Percentiles rank a stretch among this genome's conserved stretches.
Evolutionary conservation across 805 yeast species (phyloP).

Genomic region (Zygosaccharomyces rouxii): DNA sequence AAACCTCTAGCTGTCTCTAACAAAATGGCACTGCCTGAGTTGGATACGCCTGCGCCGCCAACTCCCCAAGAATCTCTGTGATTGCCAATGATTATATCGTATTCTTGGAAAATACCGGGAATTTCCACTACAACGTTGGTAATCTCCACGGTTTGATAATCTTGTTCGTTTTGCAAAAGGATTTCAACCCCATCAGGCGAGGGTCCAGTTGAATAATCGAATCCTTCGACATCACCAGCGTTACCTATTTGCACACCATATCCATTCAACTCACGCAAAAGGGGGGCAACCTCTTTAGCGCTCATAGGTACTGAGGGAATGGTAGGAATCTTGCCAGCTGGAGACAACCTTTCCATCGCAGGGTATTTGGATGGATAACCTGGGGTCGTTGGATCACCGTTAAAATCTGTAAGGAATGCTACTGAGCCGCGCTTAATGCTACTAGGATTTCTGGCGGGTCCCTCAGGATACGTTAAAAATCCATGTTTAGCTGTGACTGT

Average conservation of each 20-base stretch:
- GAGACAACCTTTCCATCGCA: slow-evolving; percentile 38
- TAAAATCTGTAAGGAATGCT: slow-evolving; percentile 51
- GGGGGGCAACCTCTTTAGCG: slow-evolving; percentile 39
- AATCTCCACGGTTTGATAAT: slow-evolving; percentile 41
- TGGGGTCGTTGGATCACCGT: slow-evolving; percentile 79
- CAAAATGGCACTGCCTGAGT: slow-evolving; percentile 46
- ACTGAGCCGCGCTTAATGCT: slow-evolving; percentile 61
- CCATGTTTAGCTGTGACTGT: slow-evolving; percentile 54
- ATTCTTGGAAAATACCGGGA: slow-evolving; percentile 51
- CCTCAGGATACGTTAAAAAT: slow-evolving; percentile 53
- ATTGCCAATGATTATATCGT: slow-evolving; percentile 51
- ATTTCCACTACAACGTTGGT: slow-evolving; percentile 50
- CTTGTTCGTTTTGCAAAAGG: slow-evolving; percentile 41
- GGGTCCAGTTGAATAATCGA: slow-evolving; percentile 47
- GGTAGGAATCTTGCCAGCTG: slow-evolving; percentile 42
- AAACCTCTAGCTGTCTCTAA: slow-evolving; percentile 52
- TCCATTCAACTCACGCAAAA: slow-evolving; percentile 38
- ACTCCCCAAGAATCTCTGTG: slow-evolving; percentile 50
- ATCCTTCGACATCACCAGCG: slow-evolving; percentile 43
- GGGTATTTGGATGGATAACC: slow-evolving; percentile 54
- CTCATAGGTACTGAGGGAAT: slow-evolving; percentile 54
- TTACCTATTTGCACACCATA: slow-evolving; percentile 36
- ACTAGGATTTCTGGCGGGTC: slow-evolving; percentile 60
- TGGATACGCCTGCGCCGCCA: slow-evolving; percentile 50
- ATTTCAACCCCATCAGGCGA: slow-evolving; percentile 31